Conservation (phyloP, 148 eudicot species). For the Arbutus unedo region DNA sequence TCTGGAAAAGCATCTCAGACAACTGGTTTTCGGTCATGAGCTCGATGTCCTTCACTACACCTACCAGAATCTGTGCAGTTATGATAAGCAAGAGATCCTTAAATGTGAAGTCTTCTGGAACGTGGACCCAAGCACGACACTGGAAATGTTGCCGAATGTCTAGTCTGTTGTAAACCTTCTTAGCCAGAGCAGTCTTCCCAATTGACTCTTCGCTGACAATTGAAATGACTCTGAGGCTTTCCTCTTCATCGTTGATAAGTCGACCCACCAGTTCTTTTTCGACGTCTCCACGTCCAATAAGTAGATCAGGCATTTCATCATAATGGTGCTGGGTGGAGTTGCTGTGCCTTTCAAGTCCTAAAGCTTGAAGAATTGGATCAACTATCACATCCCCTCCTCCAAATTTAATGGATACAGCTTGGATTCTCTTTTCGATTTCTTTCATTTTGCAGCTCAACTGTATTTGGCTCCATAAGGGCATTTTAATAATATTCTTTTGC, state of each 20-base stretch:
- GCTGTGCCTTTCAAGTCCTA: not conserved
- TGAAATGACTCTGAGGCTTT: not conserved
- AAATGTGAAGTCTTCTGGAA: not conserved
- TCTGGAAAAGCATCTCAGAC: not conserved
- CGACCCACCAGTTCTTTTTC: not conserved
- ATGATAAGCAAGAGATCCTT: not conserved
- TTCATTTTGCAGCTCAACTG: not conserved
- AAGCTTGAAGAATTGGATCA: not conserved
- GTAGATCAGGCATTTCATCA: not conserved
- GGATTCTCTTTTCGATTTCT: not conserved
- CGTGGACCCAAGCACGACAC: not conserved
- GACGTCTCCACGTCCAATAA: not conserved
- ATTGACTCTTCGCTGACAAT: not conserved
- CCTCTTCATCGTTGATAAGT: not conserved
- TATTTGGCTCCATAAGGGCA: not conserved
- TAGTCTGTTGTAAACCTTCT: not conserved
- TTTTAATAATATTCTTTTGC: not conserved
- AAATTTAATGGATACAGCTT: not conserved
- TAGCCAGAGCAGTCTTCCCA: conserved; percentile 1
- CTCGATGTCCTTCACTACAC: not conserved
- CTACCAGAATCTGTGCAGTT: not conserved
- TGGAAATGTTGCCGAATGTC: conserved; percentile 2
- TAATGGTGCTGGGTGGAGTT: not conserved
- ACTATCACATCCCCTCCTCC: no score
- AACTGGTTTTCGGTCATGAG: not conserved